Conservation (phyloP, 2,329 filamentous ascomycete genomes). For the Talaromyces sp. region DNA sequence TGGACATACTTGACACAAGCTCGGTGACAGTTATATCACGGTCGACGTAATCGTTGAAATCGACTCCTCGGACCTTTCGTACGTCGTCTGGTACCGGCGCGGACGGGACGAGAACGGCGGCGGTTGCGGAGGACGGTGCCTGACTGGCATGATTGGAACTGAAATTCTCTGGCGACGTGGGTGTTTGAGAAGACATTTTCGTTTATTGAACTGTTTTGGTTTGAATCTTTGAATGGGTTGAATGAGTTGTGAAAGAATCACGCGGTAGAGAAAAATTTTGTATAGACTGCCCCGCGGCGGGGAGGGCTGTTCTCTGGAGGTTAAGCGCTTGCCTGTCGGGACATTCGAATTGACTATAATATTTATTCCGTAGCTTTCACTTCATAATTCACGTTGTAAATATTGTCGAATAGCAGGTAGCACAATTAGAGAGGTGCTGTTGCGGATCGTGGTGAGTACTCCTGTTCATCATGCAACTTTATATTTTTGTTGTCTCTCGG, state of each 20-base stretch:
- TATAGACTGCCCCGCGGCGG: neutral
- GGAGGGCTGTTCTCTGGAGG: neutral
- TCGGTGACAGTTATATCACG: slow-evolving; percentile 78
- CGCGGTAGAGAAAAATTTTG: neutral
- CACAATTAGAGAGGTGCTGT: no score
- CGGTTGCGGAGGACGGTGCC: slow-evolving; percentile 52
- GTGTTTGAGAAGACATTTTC: neutral
- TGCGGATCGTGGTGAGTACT: no score
- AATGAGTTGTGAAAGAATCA: neutral
- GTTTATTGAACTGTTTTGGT: neutral
- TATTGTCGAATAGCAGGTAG: neutral
- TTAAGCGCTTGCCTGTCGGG: neutral
- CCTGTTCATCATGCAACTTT: neutral
- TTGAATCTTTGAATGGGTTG: neutral
- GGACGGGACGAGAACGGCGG: slow-evolving; percentile 80
- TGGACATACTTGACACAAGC: slow-evolving; percentile 71
- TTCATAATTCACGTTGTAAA: neutral
- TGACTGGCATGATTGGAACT: neutral
- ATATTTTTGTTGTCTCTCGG: neutral
- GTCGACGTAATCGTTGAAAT: slow-evolving; percentile 74
- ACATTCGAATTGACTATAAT: no score
- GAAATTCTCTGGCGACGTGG: neutral
- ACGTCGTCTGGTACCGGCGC: slow-evolving; percentile 72
- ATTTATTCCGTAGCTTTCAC: no score
- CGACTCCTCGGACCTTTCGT: slow-evolving; percentile 81